Evolutionary conservation across 2,329 filamentous ascomycete species (phyloP), one percentile per base, ranked within the genome.

Genomic region (Claviceps africana): DNA sequence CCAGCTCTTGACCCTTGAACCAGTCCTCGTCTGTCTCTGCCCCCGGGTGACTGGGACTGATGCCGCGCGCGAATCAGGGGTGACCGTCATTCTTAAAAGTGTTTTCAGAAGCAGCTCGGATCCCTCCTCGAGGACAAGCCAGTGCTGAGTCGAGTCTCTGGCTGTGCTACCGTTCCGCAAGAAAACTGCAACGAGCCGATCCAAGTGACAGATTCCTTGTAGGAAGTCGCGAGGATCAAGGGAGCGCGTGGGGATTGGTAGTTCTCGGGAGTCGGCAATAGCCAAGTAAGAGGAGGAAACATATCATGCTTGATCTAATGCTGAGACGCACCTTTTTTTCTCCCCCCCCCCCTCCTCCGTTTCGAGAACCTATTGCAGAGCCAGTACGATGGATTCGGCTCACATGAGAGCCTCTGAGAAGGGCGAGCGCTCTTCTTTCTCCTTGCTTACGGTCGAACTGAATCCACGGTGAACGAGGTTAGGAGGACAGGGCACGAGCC

Each of bases 401-500:
- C 19, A 46, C 43, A 15, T 25, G 13, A 46, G 40, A 22, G 22
- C 40, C 22, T 44, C 13, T 15, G 35, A n/a, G 15, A 15, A 4
- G 7, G 22, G 17, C 5, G 17, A 44, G 11, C 5, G 13, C 25
- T 46, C 17, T 15, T 31, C 6, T n/a, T 30, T 28, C 13, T 30
- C 15, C 13, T n/a, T 21, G 21, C 21, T 22, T 25, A 22, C 19
- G 22, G 21, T 8, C 6, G 43, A 30, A 19, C 25, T 46, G 43
- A 46, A n/a, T 46, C 43, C 43, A 19, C 17, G 28, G 43, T 47
- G 45, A 47, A 33, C 9, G n/a, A 47, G 2, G 39, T 42, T n/a
- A 22, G 39, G 39, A 19, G 39, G 39, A 42, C 39, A 21, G 39
- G 4, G 48, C 48, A 50, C 48, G 48, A 50, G 48, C 48, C 48